Base-by-base conservation (phyloP, 768 basidiomycete genomes). In the Rhodotorula kratochvilovae region DNA sequence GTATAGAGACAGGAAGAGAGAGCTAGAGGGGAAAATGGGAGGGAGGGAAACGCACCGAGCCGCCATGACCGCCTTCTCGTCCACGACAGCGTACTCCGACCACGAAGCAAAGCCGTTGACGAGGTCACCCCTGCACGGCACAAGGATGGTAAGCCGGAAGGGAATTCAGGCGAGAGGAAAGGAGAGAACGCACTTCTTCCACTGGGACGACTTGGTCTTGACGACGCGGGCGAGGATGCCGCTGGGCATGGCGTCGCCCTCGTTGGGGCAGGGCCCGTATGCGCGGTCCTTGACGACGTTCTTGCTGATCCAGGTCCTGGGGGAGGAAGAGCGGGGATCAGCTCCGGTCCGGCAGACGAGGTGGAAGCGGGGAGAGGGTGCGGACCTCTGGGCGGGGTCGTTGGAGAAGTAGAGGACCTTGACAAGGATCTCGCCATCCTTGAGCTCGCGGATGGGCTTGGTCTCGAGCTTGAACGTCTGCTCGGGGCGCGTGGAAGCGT, bases 311-410 rank as follows among this genome's bases (percentile, higher is more conserved):
- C 77, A 77, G 27, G 57, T 64, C 15, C 48, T 50, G 45, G 17
- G 5, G 45, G n/a, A n/a, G 45, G 45, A 17, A 17, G 5, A 46
- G 21, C 15, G 45, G 45, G 17, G 45, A 17, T 46, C 15, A 23
- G 17, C 15, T 46, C 19, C 17, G 4, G 12, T 46, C 45, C 17
- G 45, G 42, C 10, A 43, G 16, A 16, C 10, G 42, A 43, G 21
- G 15, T 19, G 10, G 45, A 17, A 6, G 12, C 19, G 39, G 8
- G 39, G 39, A 39, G 39, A 13, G 39, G 39, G 39, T 46, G 48
- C 25, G 48, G 10, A 50, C 48, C 77, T 59, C 72, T 77, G 76
- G 27, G 79, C 79, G 1, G 79, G 80, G 51, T 79, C 78, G 60
- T 80, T 80, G 12, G 76, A 75, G 42, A 80, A 42, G 48, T 75